Percentiles rank a stretch among this genome's conserved stretches.
phyloP scores from a whole-genome alignment of 345 rosid genomes.

The Gossypium bickii region DNA sequence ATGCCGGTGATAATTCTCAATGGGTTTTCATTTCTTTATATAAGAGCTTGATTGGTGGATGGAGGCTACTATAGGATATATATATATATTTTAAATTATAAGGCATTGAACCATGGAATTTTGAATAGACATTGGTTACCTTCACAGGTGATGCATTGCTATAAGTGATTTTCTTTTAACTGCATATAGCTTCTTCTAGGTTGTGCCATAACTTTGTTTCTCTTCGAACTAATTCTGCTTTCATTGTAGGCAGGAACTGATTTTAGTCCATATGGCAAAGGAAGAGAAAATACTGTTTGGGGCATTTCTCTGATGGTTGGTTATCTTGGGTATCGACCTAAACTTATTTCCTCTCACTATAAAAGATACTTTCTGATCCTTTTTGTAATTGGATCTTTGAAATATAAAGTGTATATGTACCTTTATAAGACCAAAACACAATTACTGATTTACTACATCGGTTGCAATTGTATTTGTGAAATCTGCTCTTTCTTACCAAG shows the following conservation, averaged over 20 bases:
- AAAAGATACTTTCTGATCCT: constrained; percentile 1
- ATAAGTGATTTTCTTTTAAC: neutral
- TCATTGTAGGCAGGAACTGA: constrained; percentile 69
- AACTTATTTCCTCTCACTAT: constrained; percentile 14
- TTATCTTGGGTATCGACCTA: constrained; percentile 75
- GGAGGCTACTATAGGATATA: neutral
- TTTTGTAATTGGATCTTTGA: neutral
- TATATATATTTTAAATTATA: neutral
- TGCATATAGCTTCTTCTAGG: constrained; percentile 1
- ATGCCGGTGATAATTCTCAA: neutral
- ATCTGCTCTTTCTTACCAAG: neutral
- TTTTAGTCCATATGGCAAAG: constrained; percentile 70
- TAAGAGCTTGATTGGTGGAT: constrained; percentile 1
- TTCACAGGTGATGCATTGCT: constrained; percentile 8
- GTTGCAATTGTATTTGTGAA: neutral
- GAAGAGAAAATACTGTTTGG: constrained; percentile 94
- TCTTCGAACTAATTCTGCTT: constrained; percentile 15
- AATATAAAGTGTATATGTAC: neutral
- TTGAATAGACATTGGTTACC: neutral
- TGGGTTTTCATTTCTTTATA: neutral
- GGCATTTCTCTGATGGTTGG: constrained; percentile 86
- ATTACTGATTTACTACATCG: neutral
- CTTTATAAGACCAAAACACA: neutral
- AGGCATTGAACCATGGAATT: neutral
- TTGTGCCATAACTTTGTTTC: neutral